phyloP scores from a whole-genome alignment of 2,329 filamentous ascomycete genomes.

The Nemania serpens region DNA sequence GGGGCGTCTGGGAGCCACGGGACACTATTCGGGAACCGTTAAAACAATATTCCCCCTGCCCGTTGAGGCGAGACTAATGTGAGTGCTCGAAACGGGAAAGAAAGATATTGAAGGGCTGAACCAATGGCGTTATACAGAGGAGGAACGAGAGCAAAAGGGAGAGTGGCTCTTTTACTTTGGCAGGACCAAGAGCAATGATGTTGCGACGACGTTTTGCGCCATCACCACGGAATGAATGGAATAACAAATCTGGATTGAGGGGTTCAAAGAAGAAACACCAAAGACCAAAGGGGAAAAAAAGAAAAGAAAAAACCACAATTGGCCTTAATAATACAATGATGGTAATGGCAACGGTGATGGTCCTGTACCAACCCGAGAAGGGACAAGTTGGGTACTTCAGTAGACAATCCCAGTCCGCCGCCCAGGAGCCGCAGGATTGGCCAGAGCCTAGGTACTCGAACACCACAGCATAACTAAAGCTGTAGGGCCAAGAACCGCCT shows the following conservation, averaged over 20 bases:
- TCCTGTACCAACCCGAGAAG: slow-evolving; percentile 15
- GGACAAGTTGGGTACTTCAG: slow-evolving; percentile 18
- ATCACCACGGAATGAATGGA: slow-evolving; percentile 12
- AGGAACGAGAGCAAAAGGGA: not conserved
- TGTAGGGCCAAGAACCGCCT: not conserved
- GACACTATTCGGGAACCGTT: slow-evolving; percentile 26
- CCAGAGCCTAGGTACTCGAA: not conserved
- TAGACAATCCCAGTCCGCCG: slow-evolving; percentile 4
- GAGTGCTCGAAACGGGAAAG: slow-evolving; percentile 7
- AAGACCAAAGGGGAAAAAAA: not conserved
- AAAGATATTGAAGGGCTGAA: not conserved
- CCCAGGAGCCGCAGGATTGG: slow-evolving; percentile 24
- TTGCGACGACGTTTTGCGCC: slow-evolving; percentile 17
- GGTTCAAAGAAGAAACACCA: not conserved
- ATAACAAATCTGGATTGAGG: slow-evolving; percentile 13
- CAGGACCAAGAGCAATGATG: slow-evolving; percentile 12
- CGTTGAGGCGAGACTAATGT: slow-evolving; percentile 6
- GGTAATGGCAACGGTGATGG: slow-evolving; percentile 7
- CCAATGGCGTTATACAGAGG: slow-evolving; percentile 6
- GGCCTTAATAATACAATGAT: slow-evolving; percentile 15
- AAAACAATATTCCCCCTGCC: slow-evolving; percentile 18
- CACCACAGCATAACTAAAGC: not conserved
- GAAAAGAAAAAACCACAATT: slow-evolving; percentile 12
- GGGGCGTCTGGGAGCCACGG: slow-evolving; percentile 23
- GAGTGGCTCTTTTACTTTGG: slow-evolving; percentile 8